A percentile compares a stretch with the other conserved stretches of the same genome.
phyloP scores from a whole-genome alignment of 768 basidiomycete genomes.

The Mycena alexandri region DNA sequence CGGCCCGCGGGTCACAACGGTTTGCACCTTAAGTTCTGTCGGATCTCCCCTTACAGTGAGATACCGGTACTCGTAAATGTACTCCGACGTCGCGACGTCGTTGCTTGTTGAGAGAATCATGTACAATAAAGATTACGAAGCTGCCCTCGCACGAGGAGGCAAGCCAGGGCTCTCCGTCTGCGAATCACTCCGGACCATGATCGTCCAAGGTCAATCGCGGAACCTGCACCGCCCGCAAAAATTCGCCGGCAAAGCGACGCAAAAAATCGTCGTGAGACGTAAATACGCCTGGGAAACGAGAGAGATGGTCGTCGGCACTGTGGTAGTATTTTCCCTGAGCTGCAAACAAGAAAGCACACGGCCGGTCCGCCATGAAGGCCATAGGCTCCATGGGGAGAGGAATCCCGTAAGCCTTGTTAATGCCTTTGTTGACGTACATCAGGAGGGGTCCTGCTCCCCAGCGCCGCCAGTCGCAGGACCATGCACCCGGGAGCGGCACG shows the following conservation, averaged over 20 bases:
- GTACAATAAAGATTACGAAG: too few relatives aligned
- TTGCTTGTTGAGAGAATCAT: too few relatives aligned
- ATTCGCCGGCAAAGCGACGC: background rate
- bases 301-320: background rate
- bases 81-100: too few relatives aligned
- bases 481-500: background rate
- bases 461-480: constrained; percentile 1
- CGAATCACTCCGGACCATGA: too few relatives aligned
- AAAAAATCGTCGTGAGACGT: constrained; percentile 3
- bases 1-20: too few relatives aligned
- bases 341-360: background rate
- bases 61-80: too few relatives aligned
- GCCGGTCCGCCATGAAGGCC: background rate
- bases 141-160: too few relatives aligned
- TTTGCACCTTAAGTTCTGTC: too few relatives aligned
- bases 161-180: too few relatives aligned
- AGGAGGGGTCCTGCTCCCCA: background rate
- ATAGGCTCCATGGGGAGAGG: background rate
- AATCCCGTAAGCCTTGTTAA: background rate
- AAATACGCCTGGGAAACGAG: background rate
- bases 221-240: too few relatives aligned
- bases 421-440: background rate
- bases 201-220: too few relatives aligned
- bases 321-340: background rate
- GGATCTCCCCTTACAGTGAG: too few relatives aligned